Conservation (phyloP, 106 monocot species). For the Hemerocallis citrina region DNA sequence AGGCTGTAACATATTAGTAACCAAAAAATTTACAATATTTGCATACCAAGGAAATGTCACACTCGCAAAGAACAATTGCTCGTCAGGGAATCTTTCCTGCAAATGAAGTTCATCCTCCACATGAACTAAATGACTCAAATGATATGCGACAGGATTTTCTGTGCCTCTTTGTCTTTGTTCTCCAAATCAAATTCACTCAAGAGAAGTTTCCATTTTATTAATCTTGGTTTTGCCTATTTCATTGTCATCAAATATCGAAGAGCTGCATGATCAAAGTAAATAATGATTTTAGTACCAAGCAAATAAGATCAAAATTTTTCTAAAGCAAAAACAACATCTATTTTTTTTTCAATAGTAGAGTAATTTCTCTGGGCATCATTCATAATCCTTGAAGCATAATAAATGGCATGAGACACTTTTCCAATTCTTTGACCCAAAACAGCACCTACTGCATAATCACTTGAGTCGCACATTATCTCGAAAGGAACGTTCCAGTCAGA, state of each 20-base stretch:
- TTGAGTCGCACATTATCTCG: neutral
- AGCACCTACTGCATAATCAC: neutral
- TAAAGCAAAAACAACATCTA: neutral
- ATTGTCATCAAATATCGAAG: neutral
- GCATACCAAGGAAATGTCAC: slow-evolving; percentile 27
- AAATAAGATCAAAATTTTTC: neutral
- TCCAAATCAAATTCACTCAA: slow-evolving; percentile 18
- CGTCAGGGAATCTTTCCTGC: slow-evolving; percentile 10
- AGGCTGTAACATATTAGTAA: neutral
- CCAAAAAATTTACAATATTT: slow-evolving; percentile 12
- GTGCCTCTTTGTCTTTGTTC: slow-evolving; percentile 10
- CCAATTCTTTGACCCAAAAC: neutral
- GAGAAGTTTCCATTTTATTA: slow-evolving; percentile 12
- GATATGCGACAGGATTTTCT: slow-evolving; percentile 9
- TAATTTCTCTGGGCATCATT: neutral
- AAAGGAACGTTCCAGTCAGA: neutral
- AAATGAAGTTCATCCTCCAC: no score
- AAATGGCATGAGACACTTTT: neutral
- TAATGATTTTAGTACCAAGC: neutral
- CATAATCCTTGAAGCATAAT: neutral
- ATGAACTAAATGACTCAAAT: slow-evolving; percentile 2
- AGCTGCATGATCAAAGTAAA: slow-evolving; percentile 4
- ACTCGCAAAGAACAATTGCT: neutral
- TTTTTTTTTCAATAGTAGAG: neutral
- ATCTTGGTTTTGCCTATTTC: slow-evolving; percentile 5